phyloP scores from a whole-genome alignment of 164 flowering plant species.

The Piper longum region DNA sequence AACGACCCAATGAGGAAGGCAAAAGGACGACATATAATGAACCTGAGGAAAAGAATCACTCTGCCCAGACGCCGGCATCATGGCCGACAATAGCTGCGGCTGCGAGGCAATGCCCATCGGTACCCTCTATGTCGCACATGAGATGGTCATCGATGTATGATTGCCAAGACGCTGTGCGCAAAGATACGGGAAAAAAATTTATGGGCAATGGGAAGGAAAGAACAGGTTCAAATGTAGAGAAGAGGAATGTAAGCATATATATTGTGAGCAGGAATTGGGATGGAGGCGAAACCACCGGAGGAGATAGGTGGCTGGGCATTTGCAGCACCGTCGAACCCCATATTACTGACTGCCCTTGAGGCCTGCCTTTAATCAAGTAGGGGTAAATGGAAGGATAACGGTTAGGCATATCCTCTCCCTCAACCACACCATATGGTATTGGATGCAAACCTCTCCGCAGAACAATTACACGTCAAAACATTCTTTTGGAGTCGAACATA shows the following conservation, averaged over 20 bases:
- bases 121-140: constrained; percentile 19
- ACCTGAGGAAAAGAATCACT: constrained; percentile 35
- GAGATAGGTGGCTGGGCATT: not conserved
- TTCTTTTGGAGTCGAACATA: not conserved
- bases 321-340: constrained; percentile 1
- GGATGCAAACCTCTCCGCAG: too few relatives aligned
- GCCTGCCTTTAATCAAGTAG: constrained; percentile 9
- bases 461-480: too few relatives aligned
- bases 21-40: not conserved
- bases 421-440: not conserved
- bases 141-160: constrained; percentile 36
- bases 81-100: constrained; percentile 35
- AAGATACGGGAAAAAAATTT: not conserved
- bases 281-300: not conserved
- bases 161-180: constrained; percentile 28
- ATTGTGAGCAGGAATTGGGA: not conserved
- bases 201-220: not conserved
- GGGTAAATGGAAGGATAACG: not conserved
- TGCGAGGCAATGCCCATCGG: constrained; percentile 23
- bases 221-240: not conserved
- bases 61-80: constrained; percentile 42
- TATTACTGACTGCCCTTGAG: constrained; percentile 15
- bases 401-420: not conserved
- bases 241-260: not conserved
- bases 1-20: not conserved